Evolutionary conservation across 768 basidiomycete species (phyloP).

Genomic region (Trametes elegans): DNA sequence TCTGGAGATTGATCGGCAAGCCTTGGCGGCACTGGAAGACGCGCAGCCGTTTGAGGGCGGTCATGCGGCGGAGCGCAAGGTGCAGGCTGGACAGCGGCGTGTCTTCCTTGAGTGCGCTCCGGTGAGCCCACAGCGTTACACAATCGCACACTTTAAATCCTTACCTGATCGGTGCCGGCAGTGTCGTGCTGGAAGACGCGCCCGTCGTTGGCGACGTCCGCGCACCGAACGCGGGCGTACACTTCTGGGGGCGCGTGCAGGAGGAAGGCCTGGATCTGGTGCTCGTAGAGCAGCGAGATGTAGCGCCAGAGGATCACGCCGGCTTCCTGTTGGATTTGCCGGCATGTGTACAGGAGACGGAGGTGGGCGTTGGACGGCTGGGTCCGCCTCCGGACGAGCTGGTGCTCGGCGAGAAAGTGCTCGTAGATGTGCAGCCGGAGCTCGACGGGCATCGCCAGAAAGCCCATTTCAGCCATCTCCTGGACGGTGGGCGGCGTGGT

Average conservation of each 20-base stretch:
- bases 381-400: conserved; percentile 15
- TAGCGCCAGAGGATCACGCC: conserved; percentile 29
- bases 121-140: conserved; percentile 12
- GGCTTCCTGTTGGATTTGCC: conserved; percentile 33
- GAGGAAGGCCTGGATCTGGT: conserved; percentile 33
- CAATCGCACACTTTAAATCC: conserved; percentile 14
- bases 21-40: conserved; percentile 35
- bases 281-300: conserved; percentile 38
- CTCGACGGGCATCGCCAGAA: conserved; percentile 34
- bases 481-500: background rate
- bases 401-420: conserved; percentile 28
- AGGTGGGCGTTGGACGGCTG: conserved; percentile 39
- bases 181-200: conserved; percentile 28
- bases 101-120: conserved; percentile 8
- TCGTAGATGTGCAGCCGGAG: conserved; percentile 37
- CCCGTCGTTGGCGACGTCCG: conserved; percentile 42
- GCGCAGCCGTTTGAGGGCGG: conserved; percentile 30
- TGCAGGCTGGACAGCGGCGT: conserved; percentile 34
- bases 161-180: conserved; percentile 13
- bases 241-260: conserved; percentile 19
- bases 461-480: background rate
- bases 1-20: conserved; percentile 20
- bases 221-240: conserved; percentile 30
- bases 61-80: conserved; percentile 29
- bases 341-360: conserved; percentile 33